phyloP scores from a whole-genome alignment of 2,329 filamentous ascomycete genomes.

The Daldinia sp. region DNA sequence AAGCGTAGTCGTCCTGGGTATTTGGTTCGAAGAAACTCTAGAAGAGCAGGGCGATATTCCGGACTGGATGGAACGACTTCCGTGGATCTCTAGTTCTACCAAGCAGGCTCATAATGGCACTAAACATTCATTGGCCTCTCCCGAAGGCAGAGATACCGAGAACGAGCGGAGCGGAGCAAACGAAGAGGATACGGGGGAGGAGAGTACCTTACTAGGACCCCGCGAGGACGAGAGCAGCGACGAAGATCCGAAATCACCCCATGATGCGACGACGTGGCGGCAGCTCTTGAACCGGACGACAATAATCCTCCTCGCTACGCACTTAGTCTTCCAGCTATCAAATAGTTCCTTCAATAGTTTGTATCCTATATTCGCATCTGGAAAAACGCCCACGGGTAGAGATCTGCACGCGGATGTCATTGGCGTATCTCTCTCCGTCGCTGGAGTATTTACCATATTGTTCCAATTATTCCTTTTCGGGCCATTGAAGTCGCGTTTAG shows the following conservation, averaged over 20 bases:
- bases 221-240: slow-evolving; percentile 53
- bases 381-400: slow-evolving; percentile 77
- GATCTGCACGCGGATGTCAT: slow-evolving; percentile 80
- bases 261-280: slow-evolving; percentile 59
- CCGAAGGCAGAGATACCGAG: slow-evolving; percentile 34
- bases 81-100: slow-evolving; percentile 46
- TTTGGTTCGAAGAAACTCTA: slow-evolving; percentile 88
- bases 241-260: slow-evolving; percentile 52
- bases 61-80: slow-evolving; percentile 45
- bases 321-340: slow-evolving; percentile 90
- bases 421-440: slow-evolving; percentile 83
- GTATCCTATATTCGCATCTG: slow-evolving; percentile 90
- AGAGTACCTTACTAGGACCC: slow-evolving; percentile 38
- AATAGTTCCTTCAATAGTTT: slow-evolving; percentile 96
- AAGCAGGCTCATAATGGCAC: slow-evolving; percentile 32
- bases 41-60: slow-evolving; percentile 54
- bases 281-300: slow-evolving; percentile 81
- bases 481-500: slow-evolving; percentile 77
- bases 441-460: slow-evolving; percentile 83
- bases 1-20: slow-evolving; percentile 75
- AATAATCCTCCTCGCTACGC: slow-evolving; percentile 80
- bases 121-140: slow-evolving; percentile 42
- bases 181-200: slow-evolving; percentile 38
- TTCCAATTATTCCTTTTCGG: slow-evolving; percentile 91
- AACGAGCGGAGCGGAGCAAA: slow-evolving; percentile 38